Evolutionary conservation across 345 rosid genomes (phyloP).

Genomic region (Gossypium rotundifolium): DNA sequence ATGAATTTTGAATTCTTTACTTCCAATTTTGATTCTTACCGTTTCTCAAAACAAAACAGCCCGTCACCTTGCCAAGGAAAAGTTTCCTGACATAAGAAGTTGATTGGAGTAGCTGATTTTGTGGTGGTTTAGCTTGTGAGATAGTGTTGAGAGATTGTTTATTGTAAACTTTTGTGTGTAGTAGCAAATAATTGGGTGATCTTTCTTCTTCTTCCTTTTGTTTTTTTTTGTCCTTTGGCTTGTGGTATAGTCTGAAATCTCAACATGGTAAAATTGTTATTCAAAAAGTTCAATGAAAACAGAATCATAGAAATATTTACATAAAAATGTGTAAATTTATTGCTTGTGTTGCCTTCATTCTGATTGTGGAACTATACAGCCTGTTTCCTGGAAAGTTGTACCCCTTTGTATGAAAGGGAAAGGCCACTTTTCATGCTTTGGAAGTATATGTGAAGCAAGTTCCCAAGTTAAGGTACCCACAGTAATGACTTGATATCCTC

Average conservation of each 20-base stretch:
- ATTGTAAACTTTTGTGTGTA: slow-evolving; percentile 65
- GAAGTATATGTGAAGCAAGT: neutral
- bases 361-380: neutral
- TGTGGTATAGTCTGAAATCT: neutral
- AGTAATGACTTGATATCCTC: neutral
- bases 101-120: slow-evolving; percentile 24
- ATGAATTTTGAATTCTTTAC: slow-evolving; percentile 16
- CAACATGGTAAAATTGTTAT: neutral
- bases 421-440: slow-evolving; percentile 10
- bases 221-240: neutral
- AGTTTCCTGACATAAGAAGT: slow-evolving; percentile 28
- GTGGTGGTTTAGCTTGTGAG: slow-evolving; percentile 25
- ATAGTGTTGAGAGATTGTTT: slow-evolving; percentile 37
- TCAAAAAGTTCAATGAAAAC: neutral
- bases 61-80: slow-evolving; percentile 26
- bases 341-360: neutral
- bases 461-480: neutral
- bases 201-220: neutral
- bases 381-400: neutral
- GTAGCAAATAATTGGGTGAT: slow-evolving; percentile 59
- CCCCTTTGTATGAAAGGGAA: neutral
- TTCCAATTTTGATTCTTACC: slow-evolving; percentile 37
- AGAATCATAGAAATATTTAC: neutral
- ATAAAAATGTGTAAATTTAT: neutral
- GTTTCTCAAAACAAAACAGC: slow-evolving; percentile 28